Evolutionary conservation across 139 green algal genomes (phyloP).

Genomic region (Trebouxia sp.): DNA sequence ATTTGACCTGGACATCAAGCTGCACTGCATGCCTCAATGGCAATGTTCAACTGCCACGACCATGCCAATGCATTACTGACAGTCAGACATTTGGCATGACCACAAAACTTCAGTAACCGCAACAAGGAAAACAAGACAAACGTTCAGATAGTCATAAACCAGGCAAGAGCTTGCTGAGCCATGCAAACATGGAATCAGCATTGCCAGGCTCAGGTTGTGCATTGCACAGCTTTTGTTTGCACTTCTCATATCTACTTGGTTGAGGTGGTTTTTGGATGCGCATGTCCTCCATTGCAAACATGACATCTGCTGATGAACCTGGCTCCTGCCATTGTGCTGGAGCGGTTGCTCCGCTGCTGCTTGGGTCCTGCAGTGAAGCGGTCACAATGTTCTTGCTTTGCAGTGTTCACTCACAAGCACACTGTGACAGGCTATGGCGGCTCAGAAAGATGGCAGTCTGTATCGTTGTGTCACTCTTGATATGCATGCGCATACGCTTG

Average conservation of each 20-base stretch:
- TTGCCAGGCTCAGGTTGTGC: constrained; percentile 2
- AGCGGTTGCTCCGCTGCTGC: not conserved
- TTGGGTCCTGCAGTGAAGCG: too few relatives aligned
- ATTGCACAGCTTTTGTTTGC: not conserved
- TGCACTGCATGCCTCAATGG: too few relatives aligned
- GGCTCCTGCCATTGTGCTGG: not conserved
- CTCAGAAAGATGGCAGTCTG: too few relatives aligned
- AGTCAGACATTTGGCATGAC: too few relatives aligned
- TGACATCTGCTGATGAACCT: not conserved
- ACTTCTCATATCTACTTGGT: not conserved
- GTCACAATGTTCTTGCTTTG: too few relatives aligned
- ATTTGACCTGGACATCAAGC: too few relatives aligned
- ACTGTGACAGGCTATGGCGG: too few relatives aligned
- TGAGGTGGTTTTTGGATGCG: not conserved
- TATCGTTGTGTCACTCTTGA: too few relatives aligned
- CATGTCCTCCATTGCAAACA: not conserved
- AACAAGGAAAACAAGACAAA: not conserved
- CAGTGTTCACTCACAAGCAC: too few relatives aligned
- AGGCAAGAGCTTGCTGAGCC: constrained; percentile 12
- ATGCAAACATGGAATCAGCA: constrained; percentile 23
- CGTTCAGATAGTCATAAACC: constrained; percentile 2
- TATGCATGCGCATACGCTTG: too few relatives aligned
- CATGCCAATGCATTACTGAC: too few relatives aligned
- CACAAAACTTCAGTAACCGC: not conserved
- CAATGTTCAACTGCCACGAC: too few relatives aligned